Evolutionary conservation across 148 eudicot genomes (phyloP), one percentile per base, ranked within the genome.

Genomic region (Cornus florida): DNA sequence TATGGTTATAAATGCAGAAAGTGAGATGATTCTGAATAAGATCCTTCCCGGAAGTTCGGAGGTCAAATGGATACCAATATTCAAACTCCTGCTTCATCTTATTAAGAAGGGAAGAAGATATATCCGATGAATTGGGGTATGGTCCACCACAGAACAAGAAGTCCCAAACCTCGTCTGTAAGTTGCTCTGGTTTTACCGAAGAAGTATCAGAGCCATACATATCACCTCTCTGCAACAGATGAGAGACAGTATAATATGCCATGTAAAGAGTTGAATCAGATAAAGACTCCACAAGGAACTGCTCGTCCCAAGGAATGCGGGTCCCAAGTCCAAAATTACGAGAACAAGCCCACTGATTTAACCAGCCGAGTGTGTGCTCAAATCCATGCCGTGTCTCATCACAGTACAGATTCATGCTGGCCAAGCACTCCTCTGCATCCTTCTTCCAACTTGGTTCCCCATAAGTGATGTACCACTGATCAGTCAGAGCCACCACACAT

Each of bases 21-120:
- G 96, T 95, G 75, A 95, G 87, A 85, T 95, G 98, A 85, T 95
- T 95, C 88, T 95, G 98, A 76, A 95, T 91, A 28, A 95, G 92
- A 82, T 95, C 97, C 84, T 95, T 95, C 6, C 97, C 97, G 33
- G 98, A 95, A 65, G 93, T 97, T 24, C 98, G 92, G 41, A 95
- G 95, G 85, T 93, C 98, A 84, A 95, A 93, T 1, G 98, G 98
- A 77, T 95, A 95, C 98, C 98, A 95, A 75, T 95, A 95, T 50
- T 93, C 95, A 77, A 95, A 95, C 71, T 95, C 98, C 85, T 80
- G 86, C 84, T 93, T 95, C 98, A 95, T 95, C 87, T 82, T 71
- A 41, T 73, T 64, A 56, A 95, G 94, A 65, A 91, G 75, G 69
- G 90, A 65, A 48, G 77, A 76, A n/a, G 85, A 77, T 77, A 95